Evolutionary conservation across 257 asterid species (phyloP).

Genomic region (Nicotiana tabacum): DNA sequence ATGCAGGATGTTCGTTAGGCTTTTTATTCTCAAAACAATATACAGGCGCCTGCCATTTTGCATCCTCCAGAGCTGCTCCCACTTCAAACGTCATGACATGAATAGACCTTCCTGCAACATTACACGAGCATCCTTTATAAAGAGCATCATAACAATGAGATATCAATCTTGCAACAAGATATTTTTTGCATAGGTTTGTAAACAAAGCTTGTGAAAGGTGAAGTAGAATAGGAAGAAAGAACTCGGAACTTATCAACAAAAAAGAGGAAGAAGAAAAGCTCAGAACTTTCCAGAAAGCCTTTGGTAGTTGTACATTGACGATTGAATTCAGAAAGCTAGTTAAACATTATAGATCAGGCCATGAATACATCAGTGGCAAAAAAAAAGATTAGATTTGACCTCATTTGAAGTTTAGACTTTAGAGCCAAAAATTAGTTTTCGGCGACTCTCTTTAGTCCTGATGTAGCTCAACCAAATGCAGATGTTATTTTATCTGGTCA

Average conservation of each 20-base stretch:
- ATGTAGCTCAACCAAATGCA: not conserved
- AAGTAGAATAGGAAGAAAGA: not conserved
- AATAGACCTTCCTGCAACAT: slow-evolving; percentile 63
- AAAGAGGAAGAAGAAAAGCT: not conserved
- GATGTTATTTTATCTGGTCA: not conserved
- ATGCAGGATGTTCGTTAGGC: not conserved
- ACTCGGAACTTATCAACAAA: not conserved
- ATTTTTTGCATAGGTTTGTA: not conserved
- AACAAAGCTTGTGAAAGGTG: not conserved
- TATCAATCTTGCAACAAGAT: not conserved
- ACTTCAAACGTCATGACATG: slow-evolving; percentile 86
- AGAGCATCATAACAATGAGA: not conserved
- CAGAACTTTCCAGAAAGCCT: not conserved
- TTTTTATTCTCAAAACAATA: slow-evolving; percentile 50
- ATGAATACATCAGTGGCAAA: not conserved
- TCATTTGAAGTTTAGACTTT: not conserved
- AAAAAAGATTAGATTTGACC: not conserved
- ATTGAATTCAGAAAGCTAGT: not conserved
- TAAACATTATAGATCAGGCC: not conserved
- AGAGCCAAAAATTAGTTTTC: not conserved
- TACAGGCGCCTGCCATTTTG: slow-evolving; percentile 71
- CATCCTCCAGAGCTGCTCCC: slow-evolving; percentile 78
- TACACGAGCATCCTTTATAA: not conserved
- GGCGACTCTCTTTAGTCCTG: not conserved
- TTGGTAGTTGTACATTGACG: not conserved